These are phyloP conservation scores for Talaromyces proteolyticus DNA, from an alignment of 495 filamentous ascomycete species.

Conservation along the genomic window DNA sequence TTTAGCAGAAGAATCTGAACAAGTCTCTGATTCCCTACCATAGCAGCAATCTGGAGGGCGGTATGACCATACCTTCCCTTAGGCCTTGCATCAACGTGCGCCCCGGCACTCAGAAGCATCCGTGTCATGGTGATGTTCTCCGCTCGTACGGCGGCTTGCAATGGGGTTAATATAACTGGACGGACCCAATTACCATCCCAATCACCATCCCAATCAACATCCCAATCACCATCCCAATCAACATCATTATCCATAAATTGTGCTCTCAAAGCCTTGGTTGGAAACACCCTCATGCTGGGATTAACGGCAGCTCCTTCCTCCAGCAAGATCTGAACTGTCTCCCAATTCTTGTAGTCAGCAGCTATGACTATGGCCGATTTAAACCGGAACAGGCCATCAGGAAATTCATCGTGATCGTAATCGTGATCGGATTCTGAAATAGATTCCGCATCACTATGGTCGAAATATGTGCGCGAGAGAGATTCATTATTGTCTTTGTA, in stretches of 20 bases:
- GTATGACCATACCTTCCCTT: slow-evolving; percentile 24
- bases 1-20: slow-evolving; percentile 19
- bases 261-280: neutral
- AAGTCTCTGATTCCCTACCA: slow-evolving; percentile 14
- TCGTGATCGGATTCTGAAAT: neutral
- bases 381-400: neutral
- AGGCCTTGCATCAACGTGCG: slow-evolving; percentile 19
- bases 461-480: too few species aligned
- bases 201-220: too few species aligned
- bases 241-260: neutral
- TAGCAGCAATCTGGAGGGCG: slow-evolving; percentile 27
- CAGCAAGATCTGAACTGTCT: slow-evolving; percentile 7
- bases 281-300: neutral
- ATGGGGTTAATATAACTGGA: neutral
- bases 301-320: slow-evolving; percentile 12
- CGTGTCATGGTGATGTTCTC: slow-evolving; percentile 1
- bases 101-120: slow-evolving; percentile 11
- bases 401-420: neutral
- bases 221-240: too few species aligned
- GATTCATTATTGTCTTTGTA: neutral
- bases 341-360: neutral
- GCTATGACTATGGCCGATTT: neutral
- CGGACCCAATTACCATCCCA: neutral
- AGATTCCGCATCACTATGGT: neutral
- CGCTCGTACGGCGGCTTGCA: neutral